phyloP scores from a whole-genome alignment of 78 protist species.

The Dictyostelium firmibasis region DNA sequence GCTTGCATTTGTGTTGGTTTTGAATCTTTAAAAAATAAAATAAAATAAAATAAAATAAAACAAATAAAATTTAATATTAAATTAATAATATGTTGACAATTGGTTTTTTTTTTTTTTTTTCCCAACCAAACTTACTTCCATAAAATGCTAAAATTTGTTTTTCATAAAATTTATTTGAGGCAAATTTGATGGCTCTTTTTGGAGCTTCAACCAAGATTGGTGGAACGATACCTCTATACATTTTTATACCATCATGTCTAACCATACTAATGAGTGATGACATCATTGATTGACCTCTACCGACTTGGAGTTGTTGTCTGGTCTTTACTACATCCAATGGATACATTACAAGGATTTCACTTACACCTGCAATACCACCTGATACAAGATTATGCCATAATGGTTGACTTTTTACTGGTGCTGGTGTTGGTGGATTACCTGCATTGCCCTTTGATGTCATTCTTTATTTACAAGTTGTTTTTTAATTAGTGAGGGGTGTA shows the following conservation, averaged over 20 bases:
- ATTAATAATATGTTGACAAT: background rate
- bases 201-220: constrained; percentile 87
- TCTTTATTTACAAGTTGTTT: background rate
- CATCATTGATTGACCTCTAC: constrained; percentile 71
- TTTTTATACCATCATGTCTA: constrained; percentile 79
- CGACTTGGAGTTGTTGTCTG: constrained; percentile 79
- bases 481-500: no score
- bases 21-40: background rate
- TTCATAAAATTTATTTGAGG: constrained; percentile 80
- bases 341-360: constrained; percentile 85
- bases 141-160: constrained; percentile 8
- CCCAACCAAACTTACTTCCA: constrained; percentile 52
- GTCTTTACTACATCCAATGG: constrained; percentile 90
- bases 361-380: constrained; percentile 82
- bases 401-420: constrained; percentile 38
- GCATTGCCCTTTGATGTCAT: background rate
- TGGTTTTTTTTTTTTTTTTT: no score
- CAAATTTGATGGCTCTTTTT: constrained; percentile 88
- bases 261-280: constrained; percentile 42
- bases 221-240: constrained; percentile 88
- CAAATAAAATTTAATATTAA: background rate
- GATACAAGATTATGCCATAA: constrained; percentile 66
- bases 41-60: no score
- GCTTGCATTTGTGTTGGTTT: constrained; percentile 57
- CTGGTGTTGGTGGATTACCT: constrained; percentile 13